Percentiles rank a stretch among this genome's conserved stretches.
Evolutionary conservation across 108 stramenopile genomes (phyloP).

Genomic region (Fragilaria crotonensis): DNA sequence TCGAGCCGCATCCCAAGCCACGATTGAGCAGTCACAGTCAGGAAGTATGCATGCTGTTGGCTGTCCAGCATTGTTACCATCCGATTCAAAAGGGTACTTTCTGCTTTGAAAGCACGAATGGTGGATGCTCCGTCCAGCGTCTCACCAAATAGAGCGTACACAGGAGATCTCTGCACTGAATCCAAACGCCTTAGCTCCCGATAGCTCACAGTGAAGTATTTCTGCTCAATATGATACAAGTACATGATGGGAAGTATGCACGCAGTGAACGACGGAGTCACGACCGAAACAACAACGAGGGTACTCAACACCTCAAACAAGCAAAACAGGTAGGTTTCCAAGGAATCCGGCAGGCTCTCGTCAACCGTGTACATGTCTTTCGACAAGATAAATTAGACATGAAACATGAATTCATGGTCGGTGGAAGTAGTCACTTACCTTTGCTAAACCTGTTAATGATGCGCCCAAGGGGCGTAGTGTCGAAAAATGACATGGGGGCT

Average conservation of each 20-base stretch:
- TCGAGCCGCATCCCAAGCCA: constrained; percentile 92
- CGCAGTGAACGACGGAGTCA: constrained; percentile 12
- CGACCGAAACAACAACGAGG: constrained; percentile 36
- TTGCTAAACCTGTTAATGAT: constrained; percentile 47
- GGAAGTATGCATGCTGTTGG: constrained; percentile 69
- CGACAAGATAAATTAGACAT: not conserved
- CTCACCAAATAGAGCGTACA: constrained; percentile 84
- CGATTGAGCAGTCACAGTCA: constrained; percentile 71
- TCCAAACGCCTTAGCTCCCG: constrained; percentile 85
- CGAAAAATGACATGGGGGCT: constrained; percentile 84
- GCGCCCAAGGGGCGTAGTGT: constrained; percentile 52
- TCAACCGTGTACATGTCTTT: constrained; percentile 75
- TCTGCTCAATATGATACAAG: constrained; percentile 43
- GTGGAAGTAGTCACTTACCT: constrained; percentile 14
- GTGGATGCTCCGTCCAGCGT: constrained; percentile 78
- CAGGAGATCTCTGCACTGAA: constrained; percentile 61
- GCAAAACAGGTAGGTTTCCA: constrained; percentile 40
- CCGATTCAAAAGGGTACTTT: constrained; percentile 45
- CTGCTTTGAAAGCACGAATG: constrained; percentile 82
- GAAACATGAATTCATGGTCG: not conserved
- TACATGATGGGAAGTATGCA: constrained; percentile 23
- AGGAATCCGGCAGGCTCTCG: constrained; percentile 51
- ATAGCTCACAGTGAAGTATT: constrained; percentile 52
- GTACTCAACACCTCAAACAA: constrained; percentile 37
- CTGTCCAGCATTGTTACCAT: constrained; percentile 46